A percentile compares a stretch with the other conserved stretches of the same genome.
Conservation (phyloP, 2,329 filamentous ascomycete genomes). For the Orbilia blumenaviensis region DNA sequence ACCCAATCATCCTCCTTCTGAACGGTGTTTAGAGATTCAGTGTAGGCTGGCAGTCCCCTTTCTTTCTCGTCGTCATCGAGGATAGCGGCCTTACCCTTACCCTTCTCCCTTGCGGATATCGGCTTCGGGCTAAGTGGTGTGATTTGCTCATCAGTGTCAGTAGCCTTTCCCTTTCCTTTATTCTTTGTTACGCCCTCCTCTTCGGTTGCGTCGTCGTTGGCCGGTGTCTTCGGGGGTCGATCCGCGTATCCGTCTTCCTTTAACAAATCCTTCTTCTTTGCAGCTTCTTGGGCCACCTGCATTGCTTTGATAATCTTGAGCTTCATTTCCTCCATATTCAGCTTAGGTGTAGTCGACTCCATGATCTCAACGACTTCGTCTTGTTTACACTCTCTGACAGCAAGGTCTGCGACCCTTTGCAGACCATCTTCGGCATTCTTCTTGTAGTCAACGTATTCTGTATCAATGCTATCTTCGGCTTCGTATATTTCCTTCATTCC, state of each 20-base stretch:
- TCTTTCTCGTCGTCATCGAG: slow-evolving; percentile 19
- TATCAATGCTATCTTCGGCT: slow-evolving; percentile 2
- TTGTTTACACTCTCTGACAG: slow-evolving; percentile 10
- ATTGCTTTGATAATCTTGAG: slow-evolving; percentile 15
- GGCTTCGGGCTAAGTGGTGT: slow-evolving; percentile 33
- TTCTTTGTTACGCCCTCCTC: neutral
- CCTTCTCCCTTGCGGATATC: slow-evolving; percentile 40
- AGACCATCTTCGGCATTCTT: slow-evolving; percentile 21
- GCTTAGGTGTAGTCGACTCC: slow-evolving; percentile 7
- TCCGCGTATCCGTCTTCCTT: neutral
- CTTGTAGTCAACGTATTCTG: slow-evolving; percentile 32
- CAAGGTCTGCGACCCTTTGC: slow-evolving; percentile 12
- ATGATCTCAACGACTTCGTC: slow-evolving; percentile 35
- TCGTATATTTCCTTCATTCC: slow-evolving; percentile 43
- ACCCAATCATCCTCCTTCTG: slow-evolving; percentile 36
- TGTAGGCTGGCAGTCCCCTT: slow-evolving; percentile 30
- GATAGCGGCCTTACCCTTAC: slow-evolving; percentile 43
- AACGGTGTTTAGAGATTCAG: neutral
- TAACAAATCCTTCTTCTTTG: neutral
- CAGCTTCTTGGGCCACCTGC: neutral
- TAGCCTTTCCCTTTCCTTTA: slow-evolving; percentile 31
- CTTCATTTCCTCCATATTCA: slow-evolving; percentile 27
- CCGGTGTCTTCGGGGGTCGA: slow-evolving; percentile 6
- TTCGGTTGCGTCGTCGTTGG: neutral
- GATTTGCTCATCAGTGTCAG: neutral